These are phyloP conservation scores for Oryza glumipatula DNA, from an alignment of 176 grass and related monocot genomes.

Conservation along the genomic window DNA sequence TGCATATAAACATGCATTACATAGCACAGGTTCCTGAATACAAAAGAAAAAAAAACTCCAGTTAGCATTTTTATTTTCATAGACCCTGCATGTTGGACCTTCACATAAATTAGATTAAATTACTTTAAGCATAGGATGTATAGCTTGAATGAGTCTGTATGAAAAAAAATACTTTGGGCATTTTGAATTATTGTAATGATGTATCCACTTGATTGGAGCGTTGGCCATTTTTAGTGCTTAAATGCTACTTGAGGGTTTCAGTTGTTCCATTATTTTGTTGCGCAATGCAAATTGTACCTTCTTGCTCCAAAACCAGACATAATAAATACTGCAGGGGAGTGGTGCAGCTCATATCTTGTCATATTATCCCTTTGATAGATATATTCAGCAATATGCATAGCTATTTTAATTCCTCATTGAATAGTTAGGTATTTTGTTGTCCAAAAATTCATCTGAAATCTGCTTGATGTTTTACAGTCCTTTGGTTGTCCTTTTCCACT, in stretches of 20 bases:
- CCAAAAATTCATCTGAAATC: background rate
- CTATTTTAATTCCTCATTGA: background rate
- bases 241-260: background rate
- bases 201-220: background rate
- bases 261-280: background rate
- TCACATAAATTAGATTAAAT: constrained; percentile 8
- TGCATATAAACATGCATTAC: background rate
- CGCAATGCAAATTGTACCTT: constrained; percentile 16
- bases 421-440: constrained; percentile 8
- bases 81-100: background rate
- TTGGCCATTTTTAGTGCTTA: background rate
- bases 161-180: background rate
- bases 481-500: background rate
- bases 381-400: background rate
- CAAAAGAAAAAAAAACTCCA: background rate
- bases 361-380: background rate
- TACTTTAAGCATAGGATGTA: background rate
- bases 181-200: background rate
- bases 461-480: background rate
- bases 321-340: background rate
- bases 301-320: background rate
- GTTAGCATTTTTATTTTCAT: background rate
- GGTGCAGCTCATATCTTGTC: background rate
- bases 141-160: background rate
- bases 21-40: background rate